Conservation (phyloP, 352 stramenopile species). For the Ophiocytium majus region DNA sequence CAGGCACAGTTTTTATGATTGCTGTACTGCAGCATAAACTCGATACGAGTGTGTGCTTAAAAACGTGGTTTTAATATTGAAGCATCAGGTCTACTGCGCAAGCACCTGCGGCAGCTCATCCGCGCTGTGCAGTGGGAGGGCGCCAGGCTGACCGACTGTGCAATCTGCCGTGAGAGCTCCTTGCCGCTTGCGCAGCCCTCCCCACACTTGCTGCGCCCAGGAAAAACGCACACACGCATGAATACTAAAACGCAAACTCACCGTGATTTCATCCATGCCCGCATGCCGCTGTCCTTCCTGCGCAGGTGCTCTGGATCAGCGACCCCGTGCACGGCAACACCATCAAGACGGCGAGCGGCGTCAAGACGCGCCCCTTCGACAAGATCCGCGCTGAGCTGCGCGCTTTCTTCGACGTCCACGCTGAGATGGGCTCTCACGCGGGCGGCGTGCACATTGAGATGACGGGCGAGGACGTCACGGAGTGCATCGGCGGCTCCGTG, state of each 20-base stretch:
- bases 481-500: slow-evolving; percentile 91
- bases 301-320: slow-evolving; percentile 49
- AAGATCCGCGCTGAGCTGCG: slow-evolving; percentile 92
- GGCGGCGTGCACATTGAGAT: slow-evolving; percentile 94
- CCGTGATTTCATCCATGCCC: too few relatives aligned
- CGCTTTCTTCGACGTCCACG: slow-evolving; percentile 96
- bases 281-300: too few relatives aligned
- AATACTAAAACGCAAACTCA: too few relatives aligned
- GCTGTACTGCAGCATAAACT: too few relatives aligned
- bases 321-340: slow-evolving; percentile 93
- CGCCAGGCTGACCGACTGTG: too few relatives aligned
- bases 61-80: background rate
- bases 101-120: slow-evolving; percentile 91
- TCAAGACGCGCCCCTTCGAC: slow-evolving; percentile 96
- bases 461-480: slow-evolving; percentile 97
- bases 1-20: too few relatives aligned
- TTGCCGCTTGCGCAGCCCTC: too few relatives aligned
- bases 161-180: too few relatives aligned
- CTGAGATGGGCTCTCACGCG: slow-evolving; percentile 83
- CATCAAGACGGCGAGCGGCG: slow-evolving; percentile 87
- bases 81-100: slow-evolving; percentile 47
- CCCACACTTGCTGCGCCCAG: too few relatives aligned
- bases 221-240: too few relatives aligned
- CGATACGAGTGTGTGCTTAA: background rate
- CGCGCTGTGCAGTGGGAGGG: slow-evolving; percentile 87